Base-by-base conservation (phyloP, 2,329 filamentous ascomycete species). In the Ophiostoma himal-ulmi region DNA sequence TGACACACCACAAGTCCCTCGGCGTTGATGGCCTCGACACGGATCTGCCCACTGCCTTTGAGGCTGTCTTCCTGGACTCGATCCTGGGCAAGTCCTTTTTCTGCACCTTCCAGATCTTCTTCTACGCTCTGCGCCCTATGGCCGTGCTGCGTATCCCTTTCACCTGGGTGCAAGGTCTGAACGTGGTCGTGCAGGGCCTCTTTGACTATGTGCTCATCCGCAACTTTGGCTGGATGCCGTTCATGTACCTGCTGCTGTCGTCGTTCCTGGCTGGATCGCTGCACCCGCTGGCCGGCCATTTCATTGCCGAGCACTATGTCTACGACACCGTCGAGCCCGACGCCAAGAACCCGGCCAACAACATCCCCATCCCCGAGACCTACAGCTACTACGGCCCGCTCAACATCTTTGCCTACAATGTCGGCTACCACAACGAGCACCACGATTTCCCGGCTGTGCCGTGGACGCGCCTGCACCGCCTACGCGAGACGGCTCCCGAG, bases 1-100 rank as follows among this genome's bases (percentile, higher is more conserved):
- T 99, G 57, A 99, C 95, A 1, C 95, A 99, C 82, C 95, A 99
- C 87, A 99, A 99, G 83, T 97, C 94, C 52, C 90, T 99, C 69
- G 95, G 95, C 73, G 94, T 99, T 68, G 92, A 97, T 76, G 95
- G 95, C 70, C 88, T 99, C 62, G 95, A 99, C 79, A 97, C 94
- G 64, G 95, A 99, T 78, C 89, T 99, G 37, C 95, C 95, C 34
- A 98, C 95, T 22, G 88, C 92, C 67, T 81, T 97, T 68, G 95
- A 99, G 83, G 94, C 93, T 73, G 82, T 96, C 78, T 91, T 99
- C 79, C 89, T 99, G 76, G 92, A 99, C 83, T 97, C 93, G 8
- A 89, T 99, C 76, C 87, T 94, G 22, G 95, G 95, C 79, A 99
- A 99, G 82, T 90, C 95, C 75, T 99, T 99, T 84, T 99, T 99